Conservation (phyloP, 345 rosid species). For the Gossypium herbaceum region DNA sequence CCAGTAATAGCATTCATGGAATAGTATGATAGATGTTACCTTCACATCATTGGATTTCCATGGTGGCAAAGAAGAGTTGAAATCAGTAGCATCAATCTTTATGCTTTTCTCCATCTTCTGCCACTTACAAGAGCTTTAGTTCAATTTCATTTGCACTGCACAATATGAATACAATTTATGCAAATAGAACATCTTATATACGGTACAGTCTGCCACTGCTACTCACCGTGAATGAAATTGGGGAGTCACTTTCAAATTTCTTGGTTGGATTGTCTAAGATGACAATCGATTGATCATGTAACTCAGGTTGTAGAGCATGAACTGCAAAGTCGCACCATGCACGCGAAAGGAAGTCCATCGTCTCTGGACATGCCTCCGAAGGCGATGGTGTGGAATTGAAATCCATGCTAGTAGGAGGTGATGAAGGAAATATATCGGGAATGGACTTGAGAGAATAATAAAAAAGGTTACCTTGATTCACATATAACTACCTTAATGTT, state of each 20-base stretch:
- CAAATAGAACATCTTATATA: background rate
- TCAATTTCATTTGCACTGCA: background rate
- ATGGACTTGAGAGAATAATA: constrained; percentile 14
- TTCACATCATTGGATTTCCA: constrained; percentile 90
- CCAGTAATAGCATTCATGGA: background rate
- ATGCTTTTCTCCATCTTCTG: constrained; percentile 53
- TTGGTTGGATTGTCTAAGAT: constrained; percentile 38
- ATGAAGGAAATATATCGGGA: background rate
- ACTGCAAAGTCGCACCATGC: constrained; percentile 92
- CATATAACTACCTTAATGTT: constrained; percentile 18
- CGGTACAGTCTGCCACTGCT: background rate
- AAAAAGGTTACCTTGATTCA: constrained; percentile 14
- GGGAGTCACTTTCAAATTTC: constrained; percentile 37
- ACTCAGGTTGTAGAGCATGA: constrained; percentile 62
- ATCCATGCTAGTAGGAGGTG: constrained; percentile 26
- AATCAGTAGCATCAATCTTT: constrained; percentile 61
- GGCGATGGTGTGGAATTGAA: constrained; percentile 40
- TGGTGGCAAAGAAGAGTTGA: constrained; percentile 60
- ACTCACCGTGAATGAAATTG: constrained; percentile 48
- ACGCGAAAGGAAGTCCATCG: constrained; percentile 81
- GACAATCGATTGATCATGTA: constrained; percentile 43
- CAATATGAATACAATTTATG: background rate
- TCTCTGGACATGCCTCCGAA: constrained; percentile 84
- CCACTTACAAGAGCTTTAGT: constrained; percentile 9
- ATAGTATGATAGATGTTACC: constrained; percentile 31